Evolutionary conservation across 257 asterid species (phyloP), one percentile per base, ranked within the genome.

Genomic region (Petrea volubilis): DNA sequence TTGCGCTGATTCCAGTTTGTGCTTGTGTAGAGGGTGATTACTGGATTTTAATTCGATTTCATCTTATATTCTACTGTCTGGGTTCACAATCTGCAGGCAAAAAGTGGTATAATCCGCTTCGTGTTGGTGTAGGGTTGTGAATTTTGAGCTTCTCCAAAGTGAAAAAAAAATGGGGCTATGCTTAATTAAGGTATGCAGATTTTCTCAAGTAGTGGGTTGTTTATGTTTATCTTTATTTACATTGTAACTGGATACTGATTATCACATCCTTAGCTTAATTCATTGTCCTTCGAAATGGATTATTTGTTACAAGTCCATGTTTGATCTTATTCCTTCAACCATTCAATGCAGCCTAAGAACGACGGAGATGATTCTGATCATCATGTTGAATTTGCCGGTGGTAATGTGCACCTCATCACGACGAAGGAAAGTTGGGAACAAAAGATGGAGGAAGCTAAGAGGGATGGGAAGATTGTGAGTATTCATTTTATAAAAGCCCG

Each of bases 391-490:
- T 53, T 89, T 38, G 74, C 84, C 13, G 91, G 91, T 78, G 96
- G 96, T 78, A 89, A 89, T 80, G 96, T 89, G 78, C 84, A 82
- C 47, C 85, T 89, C 60, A 64, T 89, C 76, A 81, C 84, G 29
- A 81, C 88, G 18, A 82, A 79, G 68, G 96, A 85, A 71, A 75
- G 80, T 70, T 89, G 96, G 96, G 91, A 85, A 47, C 88, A 85
- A 79, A 84, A 87, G 79, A 49, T 89, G 64, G 84, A 70, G 52
- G 91, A 92, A 82, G 91, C 98, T 3, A 81, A 68, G 51, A 81
- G 36, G 36, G 93, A 85, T 34, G 87, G 87, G 28, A 92, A 90
- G 78, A 78, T 77, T 71, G 99, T 94, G 74, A 83, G 93, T 76
- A 17, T 23, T 70, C 43, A 49, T 24, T 34, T 34, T 20, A 10